A percentile compares a stretch with the other conserved stretches of the same genome.
phyloP scores from a whole-genome alignment of 78 protist species.

The Protostelium mycophagum region DNA sequence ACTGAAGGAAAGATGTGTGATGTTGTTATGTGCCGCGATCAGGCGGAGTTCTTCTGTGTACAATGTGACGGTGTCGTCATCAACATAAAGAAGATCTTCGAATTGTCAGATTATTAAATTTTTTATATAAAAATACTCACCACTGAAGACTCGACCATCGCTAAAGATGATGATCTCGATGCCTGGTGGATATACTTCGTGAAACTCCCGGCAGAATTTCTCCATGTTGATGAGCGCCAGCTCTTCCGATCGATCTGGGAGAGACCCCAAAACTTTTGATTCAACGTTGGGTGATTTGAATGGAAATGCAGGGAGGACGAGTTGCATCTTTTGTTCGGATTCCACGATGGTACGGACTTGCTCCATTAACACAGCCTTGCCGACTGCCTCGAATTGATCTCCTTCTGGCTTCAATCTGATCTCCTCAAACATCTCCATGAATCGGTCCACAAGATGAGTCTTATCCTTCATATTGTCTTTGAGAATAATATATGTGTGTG shows the following conservation, averaged over 20 bases:
- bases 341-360: background rate
- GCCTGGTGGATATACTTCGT: background rate
- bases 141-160: background rate
- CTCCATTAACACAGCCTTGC: background rate
- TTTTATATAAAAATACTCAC: background rate
- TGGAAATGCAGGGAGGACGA: background rate
- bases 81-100: background rate
- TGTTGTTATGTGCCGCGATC: background rate
- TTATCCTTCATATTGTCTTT: too few species aligned
- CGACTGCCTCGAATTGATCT: background rate
- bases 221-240: background rate
- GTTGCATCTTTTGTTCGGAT: background rate
- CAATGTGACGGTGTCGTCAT: background rate
- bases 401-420: background rate
- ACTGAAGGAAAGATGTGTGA: background rate
- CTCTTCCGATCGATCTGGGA: background rate
- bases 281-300: background rate
- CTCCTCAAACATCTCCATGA: background rate
- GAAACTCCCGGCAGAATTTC: background rate
- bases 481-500: too few species aligned
- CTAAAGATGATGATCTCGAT: background rate
- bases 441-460: too few species aligned
- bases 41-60: background rate
- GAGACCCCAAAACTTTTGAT: background rate
- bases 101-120: background rate